phyloP scores from a whole-genome alignment of 441 rosid genomes.

The Flueggea neowawraea region DNA sequence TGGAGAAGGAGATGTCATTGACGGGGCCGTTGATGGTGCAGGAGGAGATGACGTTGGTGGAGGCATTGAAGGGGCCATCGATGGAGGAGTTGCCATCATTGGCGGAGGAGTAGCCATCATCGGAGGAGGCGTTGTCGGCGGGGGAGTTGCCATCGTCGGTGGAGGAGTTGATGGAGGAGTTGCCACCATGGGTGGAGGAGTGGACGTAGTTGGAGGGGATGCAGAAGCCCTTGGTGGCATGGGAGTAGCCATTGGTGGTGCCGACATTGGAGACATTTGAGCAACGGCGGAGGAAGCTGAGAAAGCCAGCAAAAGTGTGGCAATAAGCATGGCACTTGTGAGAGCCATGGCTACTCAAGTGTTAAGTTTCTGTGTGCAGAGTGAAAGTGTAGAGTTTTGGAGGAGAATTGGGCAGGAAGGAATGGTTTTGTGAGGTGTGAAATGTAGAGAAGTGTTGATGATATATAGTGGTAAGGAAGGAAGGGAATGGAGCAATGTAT shows the following conservation, averaged over 20 bases:
- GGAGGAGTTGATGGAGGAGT: no score
- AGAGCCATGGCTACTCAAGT: constrained; percentile 25
- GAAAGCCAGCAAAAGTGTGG: constrained; percentile 16
- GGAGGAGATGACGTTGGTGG: no score
- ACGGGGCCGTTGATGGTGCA: no score
- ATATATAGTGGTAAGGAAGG: no score
- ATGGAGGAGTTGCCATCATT: no score
- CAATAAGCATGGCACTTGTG: constrained; percentile 22
- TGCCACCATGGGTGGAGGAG: neutral
- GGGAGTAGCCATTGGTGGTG: constrained; percentile 5
- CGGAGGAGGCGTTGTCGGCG: no score
- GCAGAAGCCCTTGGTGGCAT: neutral
- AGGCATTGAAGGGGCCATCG: no score
- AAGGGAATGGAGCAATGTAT: constrained; percentile 1
- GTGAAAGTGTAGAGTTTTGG: neutral
- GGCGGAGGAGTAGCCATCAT: no score
- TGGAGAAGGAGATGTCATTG: neutral
- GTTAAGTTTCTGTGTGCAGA: no score
- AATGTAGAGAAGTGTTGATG: no score
- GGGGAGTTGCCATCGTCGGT: neutral
- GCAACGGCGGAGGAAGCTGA: constrained; percentile 21
- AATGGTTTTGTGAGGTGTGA: neutral
- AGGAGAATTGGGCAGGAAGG: neutral
- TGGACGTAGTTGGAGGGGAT: neutral
- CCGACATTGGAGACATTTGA: constrained; percentile 22